Evolutionary conservation across 2,329 filamentous ascomycete genomes (phyloP), one percentile per base, ranked within the genome.

Genomic region (Botrytis aclada): DNA sequence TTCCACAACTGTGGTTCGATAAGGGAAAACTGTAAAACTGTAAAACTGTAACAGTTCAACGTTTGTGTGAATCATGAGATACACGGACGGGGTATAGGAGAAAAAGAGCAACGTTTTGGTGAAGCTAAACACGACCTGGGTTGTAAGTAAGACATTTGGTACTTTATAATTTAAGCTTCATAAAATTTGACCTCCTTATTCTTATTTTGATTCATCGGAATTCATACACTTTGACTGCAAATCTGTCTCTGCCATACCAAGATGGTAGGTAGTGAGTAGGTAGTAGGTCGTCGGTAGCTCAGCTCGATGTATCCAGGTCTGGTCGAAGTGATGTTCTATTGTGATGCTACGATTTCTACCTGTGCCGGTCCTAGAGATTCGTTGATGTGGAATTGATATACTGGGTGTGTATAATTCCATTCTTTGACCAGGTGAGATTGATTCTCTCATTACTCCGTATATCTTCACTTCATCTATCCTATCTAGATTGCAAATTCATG

Each of bases 401-500:
- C 25, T 10, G 20, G 41, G 4, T n/a, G 20, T n/a, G 25, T n/a
- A n/a, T 12, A 14, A n/a, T 51, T 6, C 4, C 47, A 51, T 14
- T n/a, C 22, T 51, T 14, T 12, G 22, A 6, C 22, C 47, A 39
- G 5, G 12, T 61, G 9, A 5, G 25, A 29, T 29, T 29, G 51
- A 12, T 14, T 16, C n/a, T 18, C 51, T 54, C n/a, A 29, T 29
- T 1, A 54, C 14, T 16, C 22, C 22, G 45, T 51, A 51, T 51
- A 51, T 25, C 47, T 51, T 51, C 47, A 51, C 6, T n/a, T 61
- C 32, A 39, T 22, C 37, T 16, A 39, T 39, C 22, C 22, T n/a
- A 29, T 20, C 25, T 14, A 51, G 32, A 69, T 69, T 69, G 47
- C 47, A 56, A 37, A 69, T 56, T 69, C 65, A 69, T 69, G 65